Percentiles rank a stretch among this genome's conserved stretches.
Conservation (phyloP, 257 asterid species). For the Apocynum venetum region DNA sequence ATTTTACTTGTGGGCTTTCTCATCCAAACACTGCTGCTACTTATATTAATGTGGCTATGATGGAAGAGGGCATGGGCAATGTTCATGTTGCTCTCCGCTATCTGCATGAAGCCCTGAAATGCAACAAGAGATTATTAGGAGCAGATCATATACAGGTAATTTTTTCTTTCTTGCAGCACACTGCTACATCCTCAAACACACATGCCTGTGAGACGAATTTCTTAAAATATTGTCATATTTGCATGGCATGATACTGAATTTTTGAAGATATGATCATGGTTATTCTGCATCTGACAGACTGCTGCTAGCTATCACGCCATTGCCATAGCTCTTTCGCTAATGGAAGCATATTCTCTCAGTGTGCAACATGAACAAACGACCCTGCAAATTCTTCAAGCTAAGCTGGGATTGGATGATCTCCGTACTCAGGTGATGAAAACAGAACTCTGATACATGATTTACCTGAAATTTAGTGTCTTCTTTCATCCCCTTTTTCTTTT, state of each 20-base stretch:
- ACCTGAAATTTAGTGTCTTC: slow-evolving; percentile 4
- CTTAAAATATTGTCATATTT: neutral
- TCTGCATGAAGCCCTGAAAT: slow-evolving; percentile 98
- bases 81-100: slow-evolving; percentile 96
- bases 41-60: slow-evolving; percentile 97
- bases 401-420: slow-evolving; percentile 92
- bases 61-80: slow-evolving; percentile 99
- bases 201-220: neutral
- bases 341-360: slow-evolving; percentile 97
- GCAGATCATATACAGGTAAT: slow-evolving; percentile 96
- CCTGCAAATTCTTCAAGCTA: slow-evolving; percentile 91
- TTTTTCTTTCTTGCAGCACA: slow-evolving; percentile 10
- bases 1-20: slow-evolving; percentile 96
- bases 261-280: slow-evolving; percentile 6
- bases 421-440: slow-evolving; percentile 84
- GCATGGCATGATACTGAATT: neutral
- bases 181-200: neutral
- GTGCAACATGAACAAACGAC: slow-evolving; percentile 99
- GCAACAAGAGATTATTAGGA: slow-evolving; percentile 86
- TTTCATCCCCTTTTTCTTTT: neutral
- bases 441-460: slow-evolving; percentile 15
- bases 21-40: slow-evolving; percentile 99
- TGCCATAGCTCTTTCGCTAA: slow-evolving; percentile 97
- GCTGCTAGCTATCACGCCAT: slow-evolving; percentile 99
- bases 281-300: slow-evolving; percentile 55